Percentiles rank a stretch among this genome's conserved stretches.
Evolutionary conservation across 306 rosid genomes (phyloP).

Genomic region (Vicia faba): DNA sequence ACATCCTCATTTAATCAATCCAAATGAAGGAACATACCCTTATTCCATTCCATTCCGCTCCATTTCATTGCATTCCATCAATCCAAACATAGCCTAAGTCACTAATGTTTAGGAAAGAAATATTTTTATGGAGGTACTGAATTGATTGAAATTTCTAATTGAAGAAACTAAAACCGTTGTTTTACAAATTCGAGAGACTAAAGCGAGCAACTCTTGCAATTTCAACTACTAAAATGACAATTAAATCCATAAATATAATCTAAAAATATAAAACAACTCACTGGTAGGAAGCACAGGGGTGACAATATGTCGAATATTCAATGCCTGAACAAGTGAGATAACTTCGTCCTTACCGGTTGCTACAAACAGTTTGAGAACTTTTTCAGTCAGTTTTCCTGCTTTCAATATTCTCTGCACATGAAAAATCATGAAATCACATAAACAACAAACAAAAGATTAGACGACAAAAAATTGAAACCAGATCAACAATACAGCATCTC

Average conservation of each 20-base stretch:
- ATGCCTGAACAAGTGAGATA: conserved; percentile 68
- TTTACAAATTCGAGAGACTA: not conserved
- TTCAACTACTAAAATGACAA: not conserved
- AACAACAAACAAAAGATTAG: conserved; percentile 23
- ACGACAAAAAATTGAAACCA: conserved; percentile 24
- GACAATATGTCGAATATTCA: conserved; percentile 68
- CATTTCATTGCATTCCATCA: no score
- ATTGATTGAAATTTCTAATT: not conserved
- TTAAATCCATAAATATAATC: conserved; percentile 15
- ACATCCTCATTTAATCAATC: no score
- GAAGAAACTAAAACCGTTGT: not conserved
- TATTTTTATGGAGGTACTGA: not conserved
- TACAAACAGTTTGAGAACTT: conserved; percentile 73
- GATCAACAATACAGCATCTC: conserved; percentile 16
- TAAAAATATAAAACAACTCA: conserved; percentile 48
- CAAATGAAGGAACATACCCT: no score
- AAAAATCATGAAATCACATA: conserved; percentile 19
- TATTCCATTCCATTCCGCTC: no score
- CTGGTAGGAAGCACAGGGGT: conserved; percentile 95
- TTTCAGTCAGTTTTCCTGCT: conserved; percentile 91
- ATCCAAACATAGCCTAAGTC: no score
- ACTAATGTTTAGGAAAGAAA: not conserved
- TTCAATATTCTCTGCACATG: conserved; percentile 71
- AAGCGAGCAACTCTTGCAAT: not conserved
- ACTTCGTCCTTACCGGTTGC: conserved; percentile 92